Evolutionary conservation across 116 monocot genomes (phyloP).

Genomic region (Iris pallida): DNA sequence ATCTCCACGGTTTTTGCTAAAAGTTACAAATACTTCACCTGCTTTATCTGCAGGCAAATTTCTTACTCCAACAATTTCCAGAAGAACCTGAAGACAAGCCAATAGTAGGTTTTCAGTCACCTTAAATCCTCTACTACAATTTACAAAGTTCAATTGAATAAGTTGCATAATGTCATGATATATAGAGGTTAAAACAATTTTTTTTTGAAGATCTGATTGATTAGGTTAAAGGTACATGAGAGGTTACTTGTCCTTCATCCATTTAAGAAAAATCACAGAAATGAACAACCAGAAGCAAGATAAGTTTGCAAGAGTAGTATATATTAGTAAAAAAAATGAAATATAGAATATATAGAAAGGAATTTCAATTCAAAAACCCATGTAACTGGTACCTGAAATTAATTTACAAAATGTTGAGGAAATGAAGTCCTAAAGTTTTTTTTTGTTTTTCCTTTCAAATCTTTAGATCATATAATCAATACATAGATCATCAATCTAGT

Average conservation of each 20-base stretch:
- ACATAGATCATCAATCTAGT: too few relatives aligned
- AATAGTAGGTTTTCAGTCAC: too few relatives aligned
- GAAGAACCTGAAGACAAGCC: conserved; percentile 44
- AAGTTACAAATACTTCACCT: conserved; percentile 45
- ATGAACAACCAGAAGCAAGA: neutral
- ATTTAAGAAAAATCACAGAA: neutral
- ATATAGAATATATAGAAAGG: neutral
- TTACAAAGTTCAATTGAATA: too few relatives aligned
- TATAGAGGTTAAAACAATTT: too few relatives aligned
- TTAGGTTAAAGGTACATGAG: neutral
- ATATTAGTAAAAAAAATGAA: neutral
- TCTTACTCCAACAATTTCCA: conserved; percentile 63
- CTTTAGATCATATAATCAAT: too few relatives aligned
- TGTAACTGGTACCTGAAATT: too few relatives aligned
- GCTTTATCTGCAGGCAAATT: conserved; percentile 37
- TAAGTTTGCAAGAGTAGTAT: neutral
- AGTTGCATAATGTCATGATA: too few relatives aligned
- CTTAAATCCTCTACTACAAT: too few relatives aligned
- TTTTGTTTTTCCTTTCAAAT: too few relatives aligned
- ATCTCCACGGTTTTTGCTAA: conserved; percentile 67
- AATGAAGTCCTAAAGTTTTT: too few relatives aligned
- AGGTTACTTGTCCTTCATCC: too few relatives aligned
- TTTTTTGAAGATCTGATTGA: neutral
- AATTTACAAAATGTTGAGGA: too few relatives aligned
- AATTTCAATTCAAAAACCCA: neutral